Conservation (phyloP, 441 rosid genomes). For the Manihot esculenta region DNA sequence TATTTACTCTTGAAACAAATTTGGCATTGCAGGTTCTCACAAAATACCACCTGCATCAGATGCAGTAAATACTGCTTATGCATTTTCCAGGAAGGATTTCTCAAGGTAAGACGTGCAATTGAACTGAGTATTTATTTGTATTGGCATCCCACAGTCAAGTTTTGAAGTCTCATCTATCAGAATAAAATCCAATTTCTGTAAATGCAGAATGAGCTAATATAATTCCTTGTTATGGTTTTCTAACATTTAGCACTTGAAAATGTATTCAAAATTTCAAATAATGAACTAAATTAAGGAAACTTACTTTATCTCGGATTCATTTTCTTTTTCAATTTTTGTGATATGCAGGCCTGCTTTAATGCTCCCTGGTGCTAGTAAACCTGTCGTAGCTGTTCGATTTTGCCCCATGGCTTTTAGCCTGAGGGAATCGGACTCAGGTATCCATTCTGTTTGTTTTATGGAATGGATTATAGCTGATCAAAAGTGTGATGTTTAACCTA, state of each 20-base stretch:
- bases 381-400: conserved; percentile 85
- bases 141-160: background rate
- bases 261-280: background rate
- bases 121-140: conserved; percentile 15
- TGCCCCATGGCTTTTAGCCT: conserved; percentile 69
- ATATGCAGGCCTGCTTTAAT: conserved; percentile 75
- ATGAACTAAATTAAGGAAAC: background rate
- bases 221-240: background rate
- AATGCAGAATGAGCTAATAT: background rate
- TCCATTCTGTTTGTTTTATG: background rate
- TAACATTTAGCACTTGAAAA: background rate
- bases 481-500: background rate
- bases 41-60: conserved; percentile 60
- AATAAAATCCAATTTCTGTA: background rate
- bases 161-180: background rate
- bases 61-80: conserved; percentile 67
- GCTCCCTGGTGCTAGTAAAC: conserved; percentile 86
- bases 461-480: conserved; percentile 8
- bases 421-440: conserved; percentile 64
- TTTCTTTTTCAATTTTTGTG: conserved; percentile 19
- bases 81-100: conserved; percentile 84
- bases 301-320: background rate
- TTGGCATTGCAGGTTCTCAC: conserved; percentile 58
- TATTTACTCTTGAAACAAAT: background rate
- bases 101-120: conserved; percentile 60